Conservation (phyloP, 192 early-diverging fungal genomes). For the Paraglomus occultum region DNA sequence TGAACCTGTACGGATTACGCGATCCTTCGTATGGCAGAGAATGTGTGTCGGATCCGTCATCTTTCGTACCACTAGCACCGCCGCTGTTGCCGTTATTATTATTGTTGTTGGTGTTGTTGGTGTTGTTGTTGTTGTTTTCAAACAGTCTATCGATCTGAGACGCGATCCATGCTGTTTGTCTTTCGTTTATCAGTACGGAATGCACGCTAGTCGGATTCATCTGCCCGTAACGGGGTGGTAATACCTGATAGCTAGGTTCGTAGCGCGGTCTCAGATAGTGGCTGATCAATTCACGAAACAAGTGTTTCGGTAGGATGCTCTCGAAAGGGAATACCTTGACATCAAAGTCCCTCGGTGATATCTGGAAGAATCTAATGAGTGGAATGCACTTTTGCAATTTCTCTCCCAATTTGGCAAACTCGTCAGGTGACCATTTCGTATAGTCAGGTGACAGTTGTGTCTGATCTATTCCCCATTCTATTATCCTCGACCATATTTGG, state of each 20-base stretch:
- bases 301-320: background rate
- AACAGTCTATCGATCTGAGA: conserved; percentile 17
- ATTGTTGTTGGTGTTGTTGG: conserved; percentile 1
- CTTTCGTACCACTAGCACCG: no score
- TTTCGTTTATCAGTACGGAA: conserved; percentile 8
- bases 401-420: background rate
- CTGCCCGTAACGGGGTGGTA: conserved; percentile 1
- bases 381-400: conserved; percentile 2
- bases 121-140: conserved; percentile 6
- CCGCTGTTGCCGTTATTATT: no score
- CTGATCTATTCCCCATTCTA: conserved; percentile 4
- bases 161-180: conserved; percentile 7
- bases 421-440: background rate
- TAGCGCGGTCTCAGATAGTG: conserved; percentile 13
- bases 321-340: conserved; percentile 8
- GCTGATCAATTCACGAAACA: conserved; percentile 13
- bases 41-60: no score
- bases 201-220: background rate
- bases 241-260: background rate
- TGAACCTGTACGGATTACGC: conserved; percentile 9
- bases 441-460: background rate
- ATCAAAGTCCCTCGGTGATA: conserved; percentile 24
- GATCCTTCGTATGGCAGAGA: conserved; percentile 17
- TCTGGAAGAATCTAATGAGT: conserved; percentile 21
- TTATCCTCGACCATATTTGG: background rate